phyloP scores from a whole-genome alignment of 1,139 yeast genomes.

The Saccharomyces uvarum region DNA sequence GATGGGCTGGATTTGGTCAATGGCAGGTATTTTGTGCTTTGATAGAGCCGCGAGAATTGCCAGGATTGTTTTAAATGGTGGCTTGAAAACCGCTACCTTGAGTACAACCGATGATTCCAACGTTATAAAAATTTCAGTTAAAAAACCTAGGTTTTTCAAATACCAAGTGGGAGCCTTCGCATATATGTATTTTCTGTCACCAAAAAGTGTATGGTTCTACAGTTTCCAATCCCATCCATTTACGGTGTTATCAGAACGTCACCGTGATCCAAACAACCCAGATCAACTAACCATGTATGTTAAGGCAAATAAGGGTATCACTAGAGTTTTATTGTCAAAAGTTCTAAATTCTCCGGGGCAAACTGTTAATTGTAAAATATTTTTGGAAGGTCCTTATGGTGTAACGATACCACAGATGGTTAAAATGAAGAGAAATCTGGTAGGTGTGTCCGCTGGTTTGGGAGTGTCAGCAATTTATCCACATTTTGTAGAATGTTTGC shows the following conservation, averaged over 20 bases:
- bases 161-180: conserved; percentile 59
- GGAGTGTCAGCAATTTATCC: conserved; percentile 28
- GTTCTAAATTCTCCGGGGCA: conserved; percentile 21
- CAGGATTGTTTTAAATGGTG: conserved; percentile 34
- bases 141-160: conserved; percentile 39
- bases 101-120: conserved; percentile 33
- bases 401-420: conserved; percentile 37
- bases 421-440: conserved; percentile 10
- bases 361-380: conserved; percentile 30
- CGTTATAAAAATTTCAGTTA: conserved; percentile 36
- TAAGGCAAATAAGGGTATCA: conserved; percentile 43
- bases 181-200: conserved; percentile 46
- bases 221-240: conserved; percentile 65
- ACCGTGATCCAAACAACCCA: conserved; percentile 29
- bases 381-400: conserved; percentile 62
- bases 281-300: conserved; percentile 38
- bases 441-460: conserved; percentile 26
- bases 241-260: conserved; percentile 38
- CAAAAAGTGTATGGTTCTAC: conserved; percentile 39
- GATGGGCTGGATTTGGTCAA: conserved; percentile 40
- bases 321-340: conserved; percentile 34
- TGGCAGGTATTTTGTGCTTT: conserved; percentile 35
- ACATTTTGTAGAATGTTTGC: conserved; percentile 12
- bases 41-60: conserved; percentile 36
- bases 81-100: conserved; percentile 32